phyloP scores from a whole-genome alignment of 208 protist genomes.

The Wallacemonas rigidus region DNA sequence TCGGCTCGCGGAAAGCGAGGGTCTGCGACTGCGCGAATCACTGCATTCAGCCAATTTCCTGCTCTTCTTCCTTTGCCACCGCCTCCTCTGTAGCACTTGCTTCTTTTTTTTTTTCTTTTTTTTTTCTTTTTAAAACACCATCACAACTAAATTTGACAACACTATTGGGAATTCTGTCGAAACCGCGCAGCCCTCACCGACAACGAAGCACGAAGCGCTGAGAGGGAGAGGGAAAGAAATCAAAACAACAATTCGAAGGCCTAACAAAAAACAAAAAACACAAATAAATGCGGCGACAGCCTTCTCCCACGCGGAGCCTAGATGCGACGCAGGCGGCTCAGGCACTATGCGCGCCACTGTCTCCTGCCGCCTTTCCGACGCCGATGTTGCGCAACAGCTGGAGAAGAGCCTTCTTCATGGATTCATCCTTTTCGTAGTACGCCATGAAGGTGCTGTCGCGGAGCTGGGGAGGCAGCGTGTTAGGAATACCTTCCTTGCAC shows the following conservation, averaged over 20 bases:
- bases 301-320: no score
- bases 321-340: not conserved
- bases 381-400: conserved; percentile 87
- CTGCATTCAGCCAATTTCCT: no score
- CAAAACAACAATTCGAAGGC: no score
- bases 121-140: not conserved
- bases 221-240: no score
- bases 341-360: not conserved
- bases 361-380: conserved; percentile 27
- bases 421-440: conserved; percentile 64
- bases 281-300: not conserved
- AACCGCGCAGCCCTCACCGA: not conserved
- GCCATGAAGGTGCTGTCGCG: conserved; percentile 82
- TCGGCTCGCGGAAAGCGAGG: no score
- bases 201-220: not conserved
- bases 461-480: conserved; percentile 83
- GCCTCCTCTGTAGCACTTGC: no score
- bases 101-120: not conserved
- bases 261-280: not conserved
- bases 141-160: no score
- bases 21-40: no score
- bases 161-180: no score
- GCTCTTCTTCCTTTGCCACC: no score
- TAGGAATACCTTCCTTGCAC: conserved; percentile 58
- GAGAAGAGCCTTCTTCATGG: conserved; percentile 78